These are phyloP conservation scores for Cladosporium sp. DNA, from an alignment of 2,329 filamentous ascomycete genomes.

Conservation along the genomic window DNA sequence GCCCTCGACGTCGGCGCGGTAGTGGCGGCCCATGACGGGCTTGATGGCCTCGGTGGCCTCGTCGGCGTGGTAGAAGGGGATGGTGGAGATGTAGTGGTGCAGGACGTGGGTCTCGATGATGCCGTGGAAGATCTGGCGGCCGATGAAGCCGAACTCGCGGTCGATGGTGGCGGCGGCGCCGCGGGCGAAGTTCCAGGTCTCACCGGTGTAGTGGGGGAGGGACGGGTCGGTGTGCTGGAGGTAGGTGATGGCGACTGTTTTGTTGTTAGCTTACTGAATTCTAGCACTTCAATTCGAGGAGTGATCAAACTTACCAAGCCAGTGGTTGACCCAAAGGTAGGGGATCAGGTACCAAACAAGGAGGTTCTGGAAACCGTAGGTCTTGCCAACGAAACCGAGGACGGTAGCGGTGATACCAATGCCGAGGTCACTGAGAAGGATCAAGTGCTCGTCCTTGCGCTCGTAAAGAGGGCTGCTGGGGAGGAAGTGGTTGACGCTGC, in stretches of 20 bases:
- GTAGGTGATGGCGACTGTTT: slow-evolving; percentile 86
- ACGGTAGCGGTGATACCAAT: slow-evolving; percentile 54
- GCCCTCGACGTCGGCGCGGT: slow-evolving; percentile 74
- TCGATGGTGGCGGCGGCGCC: slow-evolving; percentile 95
- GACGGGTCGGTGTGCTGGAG: slow-evolving; percentile 95
- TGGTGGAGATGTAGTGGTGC: slow-evolving; percentile 94
- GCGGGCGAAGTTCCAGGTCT: slow-evolving; percentile 88
- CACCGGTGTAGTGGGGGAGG: slow-evolving; percentile 83
- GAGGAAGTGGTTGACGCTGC: slow-evolving; percentile 93
- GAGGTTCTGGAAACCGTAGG: slow-evolving; percentile 80
- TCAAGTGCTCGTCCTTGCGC: slow-evolving; percentile 81
- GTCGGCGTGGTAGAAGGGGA: slow-evolving; percentile 95
- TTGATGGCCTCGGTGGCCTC: slow-evolving; percentile 94
- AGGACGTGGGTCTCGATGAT: slow-evolving; percentile 98
- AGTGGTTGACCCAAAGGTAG: slow-evolving; percentile 98
- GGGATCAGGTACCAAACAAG: slow-evolving; percentile 92
- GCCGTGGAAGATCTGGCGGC: slow-evolving; percentile 84
- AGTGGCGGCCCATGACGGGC: slow-evolving; percentile 91
- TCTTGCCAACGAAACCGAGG: slow-evolving; percentile 67
- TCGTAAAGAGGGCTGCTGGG: slow-evolving; percentile 87
- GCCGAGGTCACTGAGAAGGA: slow-evolving; percentile 82
- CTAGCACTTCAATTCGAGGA: neutral
- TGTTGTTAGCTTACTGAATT: slow-evolving; percentile 24
- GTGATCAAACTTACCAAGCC: slow-evolving; percentile 70
- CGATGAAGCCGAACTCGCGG: slow-evolving; percentile 94